Evolutionary conservation across 345 rosid species (phyloP).

Genomic region (Melaleuca quinquenervia): DNA sequence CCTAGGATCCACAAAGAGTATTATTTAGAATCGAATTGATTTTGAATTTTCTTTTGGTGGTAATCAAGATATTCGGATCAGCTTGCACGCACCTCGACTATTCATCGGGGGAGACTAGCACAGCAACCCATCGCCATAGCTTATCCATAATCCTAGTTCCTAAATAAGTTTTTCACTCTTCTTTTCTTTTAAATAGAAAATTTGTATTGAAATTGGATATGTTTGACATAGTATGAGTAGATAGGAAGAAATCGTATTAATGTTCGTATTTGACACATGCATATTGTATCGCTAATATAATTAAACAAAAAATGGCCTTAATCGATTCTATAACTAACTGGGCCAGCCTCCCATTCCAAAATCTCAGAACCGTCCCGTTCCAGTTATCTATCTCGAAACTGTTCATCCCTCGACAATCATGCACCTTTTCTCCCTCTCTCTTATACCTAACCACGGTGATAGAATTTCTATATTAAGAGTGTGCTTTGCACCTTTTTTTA

Average conservation of each 20-base stretch:
- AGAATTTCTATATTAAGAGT: not conserved
- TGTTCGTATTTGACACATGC: not conserved
- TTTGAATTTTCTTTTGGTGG: too few relatives aligned
- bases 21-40: too few relatives aligned
- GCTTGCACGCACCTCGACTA: too few relatives aligned
- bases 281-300: not conserved
- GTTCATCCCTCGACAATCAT: rapidly evolving
- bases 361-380: too few relatives aligned
- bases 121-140: too few relatives aligned
- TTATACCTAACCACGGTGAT: not conserved
- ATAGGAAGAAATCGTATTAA: not conserved
- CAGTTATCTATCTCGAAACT: not conserved
- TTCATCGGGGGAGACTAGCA: too few relatives aligned
- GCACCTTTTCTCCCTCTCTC: too few relatives aligned
- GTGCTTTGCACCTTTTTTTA: not conserved
- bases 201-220: not conserved
- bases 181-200: not conserved
- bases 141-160: not conserved
- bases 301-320: not conserved
- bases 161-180: not conserved
- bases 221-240: not conserved
- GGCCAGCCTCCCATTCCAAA: not conserved
- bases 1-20: not conserved
- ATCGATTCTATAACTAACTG: not conserved
- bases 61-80: too few relatives aligned